Conservation (phyloP, 2,329 filamentous ascomycete genomes). For the Xylaria sp. region DNA sequence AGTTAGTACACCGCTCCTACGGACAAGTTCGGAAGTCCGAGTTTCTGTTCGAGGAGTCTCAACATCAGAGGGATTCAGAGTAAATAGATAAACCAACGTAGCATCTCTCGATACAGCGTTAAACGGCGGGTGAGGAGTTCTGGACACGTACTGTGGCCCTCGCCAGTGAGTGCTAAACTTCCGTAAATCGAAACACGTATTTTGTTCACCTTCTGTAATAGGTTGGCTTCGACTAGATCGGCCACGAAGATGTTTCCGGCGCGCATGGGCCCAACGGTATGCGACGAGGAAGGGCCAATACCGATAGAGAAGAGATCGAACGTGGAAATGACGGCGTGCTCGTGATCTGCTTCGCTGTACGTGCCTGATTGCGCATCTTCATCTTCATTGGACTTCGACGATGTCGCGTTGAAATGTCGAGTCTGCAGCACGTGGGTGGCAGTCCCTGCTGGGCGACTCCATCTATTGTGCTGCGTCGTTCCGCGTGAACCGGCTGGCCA, state of each 20-base stretch:
- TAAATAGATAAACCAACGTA: background rate
- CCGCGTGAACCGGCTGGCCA: slow-evolving; percentile 11
- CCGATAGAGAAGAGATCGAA: slow-evolving; percentile 57
- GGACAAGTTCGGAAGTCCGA: background rate
- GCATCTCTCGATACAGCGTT: background rate
- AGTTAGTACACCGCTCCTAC: slow-evolving; percentile 5
- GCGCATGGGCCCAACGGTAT: slow-evolving; percentile 56
- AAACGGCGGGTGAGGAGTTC: background rate
- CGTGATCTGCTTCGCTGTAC: slow-evolving; percentile 53
- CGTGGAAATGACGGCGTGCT: slow-evolving; percentile 55
- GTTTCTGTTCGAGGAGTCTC: background rate
- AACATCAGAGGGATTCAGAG: background rate
- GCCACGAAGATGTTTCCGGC: slow-evolving; percentile 55
- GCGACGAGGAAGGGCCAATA: slow-evolving; percentile 54
- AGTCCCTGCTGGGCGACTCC: slow-evolving; percentile 5
- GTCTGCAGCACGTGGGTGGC: slow-evolving; percentile 8
- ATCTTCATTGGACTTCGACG: slow-evolving; percentile 23
- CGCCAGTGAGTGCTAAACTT: slow-evolving; percentile 53
- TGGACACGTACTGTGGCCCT: slow-evolving; percentile 43
- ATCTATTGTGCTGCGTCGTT: slow-evolving; percentile 3
- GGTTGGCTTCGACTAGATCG: slow-evolving; percentile 48
- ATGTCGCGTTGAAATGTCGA: slow-evolving; percentile 27
- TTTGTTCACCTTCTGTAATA: slow-evolving; percentile 49
- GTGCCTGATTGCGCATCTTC: slow-evolving; percentile 43
- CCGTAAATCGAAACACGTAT: slow-evolving; percentile 54